These are phyloP conservation scores for Candida parachauliodes DNA, from an alignment of 805 yeast species.

Conservation along the genomic window DNA sequence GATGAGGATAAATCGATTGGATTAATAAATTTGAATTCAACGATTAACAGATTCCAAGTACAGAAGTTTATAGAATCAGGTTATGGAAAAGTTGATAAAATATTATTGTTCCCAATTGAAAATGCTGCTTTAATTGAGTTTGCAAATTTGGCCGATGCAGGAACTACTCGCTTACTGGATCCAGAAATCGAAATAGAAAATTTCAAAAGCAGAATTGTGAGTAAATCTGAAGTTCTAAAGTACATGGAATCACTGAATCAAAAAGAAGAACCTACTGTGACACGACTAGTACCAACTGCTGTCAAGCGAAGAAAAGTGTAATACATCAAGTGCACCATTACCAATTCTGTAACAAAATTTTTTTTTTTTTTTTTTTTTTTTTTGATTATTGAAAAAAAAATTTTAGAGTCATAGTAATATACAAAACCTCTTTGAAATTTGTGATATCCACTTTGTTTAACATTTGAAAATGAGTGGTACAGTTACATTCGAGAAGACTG, in stretches of 20 bases:
- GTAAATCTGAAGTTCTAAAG: not conserved
- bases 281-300: slow-evolving; percentile 7
- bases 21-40: slow-evolving; percentile 25
- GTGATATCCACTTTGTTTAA: no score
- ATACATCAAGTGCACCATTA: not conserved
- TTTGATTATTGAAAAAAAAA: slow-evolving; percentile 3
- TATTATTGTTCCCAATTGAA: slow-evolving; percentile 44
- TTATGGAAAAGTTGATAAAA: slow-evolving; percentile 35
- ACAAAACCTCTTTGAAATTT: not conserved
- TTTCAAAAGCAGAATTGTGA: not conserved
- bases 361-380: no score
- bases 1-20: slow-evolving; percentile 18
- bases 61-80: slow-evolving; percentile 20
- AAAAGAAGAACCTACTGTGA: not conserved
- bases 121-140: slow-evolving; percentile 52
- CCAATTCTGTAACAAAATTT: no score
- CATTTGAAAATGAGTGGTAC: slow-evolving; percentile 33
- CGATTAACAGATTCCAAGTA: slow-evolving; percentile 34
- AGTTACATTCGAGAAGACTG: slow-evolving; percentile 57
- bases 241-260: not conserved
- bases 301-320: slow-evolving; percentile 7
- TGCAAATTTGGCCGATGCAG: slow-evolving; percentile 41
- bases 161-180: slow-evolving; percentile 31
- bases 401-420: slow-evolving; percentile 3
- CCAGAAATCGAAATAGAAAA: slow-evolving; percentile 1